Conservation (phyloP, 768 basidiomycete species). For the Agaricus sinodeliciosus region DNA sequence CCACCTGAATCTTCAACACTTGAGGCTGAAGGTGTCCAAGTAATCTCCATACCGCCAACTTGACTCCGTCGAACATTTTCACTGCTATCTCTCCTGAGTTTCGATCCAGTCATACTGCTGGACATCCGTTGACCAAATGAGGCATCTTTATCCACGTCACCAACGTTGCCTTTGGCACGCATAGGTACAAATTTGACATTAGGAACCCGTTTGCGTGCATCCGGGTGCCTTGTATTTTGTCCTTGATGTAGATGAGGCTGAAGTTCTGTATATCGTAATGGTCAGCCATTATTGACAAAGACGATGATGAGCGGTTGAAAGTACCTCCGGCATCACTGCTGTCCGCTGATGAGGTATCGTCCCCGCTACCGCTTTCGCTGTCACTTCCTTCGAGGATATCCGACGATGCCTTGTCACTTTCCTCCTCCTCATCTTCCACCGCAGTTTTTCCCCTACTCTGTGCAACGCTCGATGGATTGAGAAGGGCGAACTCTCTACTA, state of each 20-base stretch:
- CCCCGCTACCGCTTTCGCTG: slow-evolving; percentile 34
- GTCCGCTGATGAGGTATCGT: slow-evolving; percentile 22
- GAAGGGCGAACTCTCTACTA: slow-evolving; percentile 81
- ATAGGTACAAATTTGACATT: slow-evolving; percentile 65
- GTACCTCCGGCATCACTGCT: slow-evolving; percentile 56
- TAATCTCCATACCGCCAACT: slow-evolving; percentile 78
- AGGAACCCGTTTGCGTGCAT: slow-evolving; percentile 30
- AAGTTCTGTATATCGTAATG: slow-evolving; percentile 42
- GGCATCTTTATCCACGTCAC: slow-evolving; percentile 38
- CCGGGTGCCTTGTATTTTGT: slow-evolving; percentile 33
- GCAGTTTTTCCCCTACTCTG: slow-evolving; percentile 57
- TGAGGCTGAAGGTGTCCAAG: slow-evolving; percentile 63
- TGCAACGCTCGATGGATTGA: slow-evolving; percentile 82
- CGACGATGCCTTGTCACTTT: slow-evolving; percentile 65
- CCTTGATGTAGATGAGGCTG: slow-evolving; percentile 44
- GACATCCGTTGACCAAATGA: slow-evolving; percentile 68
- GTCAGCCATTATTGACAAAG: slow-evolving; percentile 1
- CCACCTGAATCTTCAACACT: slow-evolving; percentile 25
- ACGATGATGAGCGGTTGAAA: slow-evolving; percentile 10
- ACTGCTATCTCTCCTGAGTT: slow-evolving; percentile 11
- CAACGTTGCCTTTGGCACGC: slow-evolving; percentile 33
- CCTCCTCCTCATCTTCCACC: slow-evolving; percentile 85
- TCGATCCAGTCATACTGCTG: slow-evolving; percentile 15
- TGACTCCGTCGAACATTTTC: slow-evolving; percentile 17
- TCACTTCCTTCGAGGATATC: slow-evolving; percentile 42